Conservation (phyloP, 2,329 filamentous ascomycete species). For the Rhynchosporium graminicola region DNA sequence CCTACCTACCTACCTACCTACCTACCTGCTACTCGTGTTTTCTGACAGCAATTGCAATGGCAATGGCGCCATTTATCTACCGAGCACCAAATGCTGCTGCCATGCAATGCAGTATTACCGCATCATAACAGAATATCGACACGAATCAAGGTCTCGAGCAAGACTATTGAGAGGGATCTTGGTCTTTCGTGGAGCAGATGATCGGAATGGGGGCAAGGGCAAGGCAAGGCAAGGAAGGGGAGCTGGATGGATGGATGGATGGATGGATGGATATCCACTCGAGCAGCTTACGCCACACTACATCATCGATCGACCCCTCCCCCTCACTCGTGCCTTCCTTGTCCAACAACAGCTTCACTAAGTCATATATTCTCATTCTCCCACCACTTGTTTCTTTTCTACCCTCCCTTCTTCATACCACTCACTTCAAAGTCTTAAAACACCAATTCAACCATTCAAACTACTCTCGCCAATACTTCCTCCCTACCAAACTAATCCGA, state of each 20-base stretch:
- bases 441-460: background rate
- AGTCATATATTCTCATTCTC: background rate
- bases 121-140: background rate
- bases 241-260: no score
- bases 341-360: background rate
- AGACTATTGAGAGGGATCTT: background rate
- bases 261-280: slow-evolving; percentile 8
- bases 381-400: background rate
- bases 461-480: background rate
- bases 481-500: background rate
- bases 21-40: background rate
- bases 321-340: slow-evolving; percentile 9
- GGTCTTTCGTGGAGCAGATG: background rate
- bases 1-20: background rate
- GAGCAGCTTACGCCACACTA: slow-evolving; percentile 24
- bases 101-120: slow-evolving; percentile 6
- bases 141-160: slow-evolving; percentile 5
- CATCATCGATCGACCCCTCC: slow-evolving; percentile 23
- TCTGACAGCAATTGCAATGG: slow-evolving; percentile 15
- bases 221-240: no score
- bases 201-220: background rate
- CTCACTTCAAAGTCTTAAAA: background rate
- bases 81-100: background rate
- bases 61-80: slow-evolving; percentile 7
- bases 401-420: background rate